These are phyloP conservation scores for Multifurca ochricompacta DNA, from an alignment of 768 basidiomycete genomes.

Conservation along the genomic window DNA sequence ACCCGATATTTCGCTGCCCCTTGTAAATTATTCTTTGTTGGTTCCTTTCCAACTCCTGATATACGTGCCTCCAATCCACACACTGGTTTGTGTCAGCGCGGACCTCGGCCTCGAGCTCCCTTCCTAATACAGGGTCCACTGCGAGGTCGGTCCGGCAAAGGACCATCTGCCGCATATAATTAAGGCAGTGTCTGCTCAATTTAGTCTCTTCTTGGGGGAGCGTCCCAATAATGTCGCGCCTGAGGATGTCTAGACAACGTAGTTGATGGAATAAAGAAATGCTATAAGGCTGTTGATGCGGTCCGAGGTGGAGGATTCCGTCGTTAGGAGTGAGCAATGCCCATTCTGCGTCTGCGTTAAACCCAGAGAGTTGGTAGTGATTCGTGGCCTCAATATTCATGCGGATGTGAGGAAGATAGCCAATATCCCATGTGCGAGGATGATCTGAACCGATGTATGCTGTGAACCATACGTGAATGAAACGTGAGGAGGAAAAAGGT, in stretches of 20 bases:
- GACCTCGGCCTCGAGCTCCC: slow-evolving; percentile 8
- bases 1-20: not conserved
- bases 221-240: slow-evolving; percentile 22
- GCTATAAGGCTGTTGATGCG: slow-evolving; percentile 26
- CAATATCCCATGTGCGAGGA: slow-evolving; percentile 7
- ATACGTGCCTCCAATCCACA: slow-evolving; percentile 8
- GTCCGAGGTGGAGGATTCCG: slow-evolving; percentile 26
- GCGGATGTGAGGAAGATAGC: not conserved
- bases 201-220: not conserved
- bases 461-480: not conserved
- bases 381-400: slow-evolving; percentile 5
- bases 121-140: slow-evolving; percentile 24
- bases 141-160: slow-evolving; percentile 31
- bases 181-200: slow-evolving; percentile 31
- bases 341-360: slow-evolving; percentile 21
- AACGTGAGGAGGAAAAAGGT: not conserved
- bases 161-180: slow-evolving; percentile 34
- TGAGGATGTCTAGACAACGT: slow-evolving; percentile 34
- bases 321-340: slow-evolving; percentile 23
- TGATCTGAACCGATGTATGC: not conserved
- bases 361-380: slow-evolving; percentile 9
- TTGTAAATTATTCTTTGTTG: slow-evolving; percentile 5
- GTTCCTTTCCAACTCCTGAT: slow-evolving; percentile 6
- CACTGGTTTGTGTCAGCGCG: slow-evolving; percentile 4
- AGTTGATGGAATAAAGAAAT: slow-evolving; percentile 35